Conservation (phyloP, 345 rosid species). For the Linum usitatissimum region DNA sequence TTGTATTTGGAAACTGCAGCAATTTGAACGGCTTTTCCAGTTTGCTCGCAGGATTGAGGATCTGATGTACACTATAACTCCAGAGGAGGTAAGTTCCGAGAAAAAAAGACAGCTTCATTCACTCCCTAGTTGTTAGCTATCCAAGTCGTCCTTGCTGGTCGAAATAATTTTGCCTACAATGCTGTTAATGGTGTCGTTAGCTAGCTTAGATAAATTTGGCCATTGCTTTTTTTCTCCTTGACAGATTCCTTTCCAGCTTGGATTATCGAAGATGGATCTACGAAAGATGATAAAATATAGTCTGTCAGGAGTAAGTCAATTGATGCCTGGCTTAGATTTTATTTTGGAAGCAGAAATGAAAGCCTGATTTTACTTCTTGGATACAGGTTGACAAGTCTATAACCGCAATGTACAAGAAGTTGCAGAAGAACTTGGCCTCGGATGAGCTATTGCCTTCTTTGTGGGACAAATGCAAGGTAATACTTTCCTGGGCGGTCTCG, state of each 20-base stretch:
- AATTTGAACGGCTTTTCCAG: conserved; percentile 91
- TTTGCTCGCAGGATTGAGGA: conserved; percentile 87
- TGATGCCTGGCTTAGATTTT: background rate
- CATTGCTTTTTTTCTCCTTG: conserved; percentile 14
- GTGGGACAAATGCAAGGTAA: conserved; percentile 99
- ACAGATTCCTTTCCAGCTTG: conserved; percentile 89
- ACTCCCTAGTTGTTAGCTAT: background rate
- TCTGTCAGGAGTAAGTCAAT: conserved; percentile 68
- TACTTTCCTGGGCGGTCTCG: too few species aligned
- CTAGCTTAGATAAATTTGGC: conserved; percentile 4
- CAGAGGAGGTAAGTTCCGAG: conserved; percentile 71
- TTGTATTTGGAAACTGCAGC: conserved; percentile 39
- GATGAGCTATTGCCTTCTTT: conserved; percentile 86
- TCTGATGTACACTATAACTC: conserved; percentile 82
- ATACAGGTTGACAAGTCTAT: conserved; percentile 82
- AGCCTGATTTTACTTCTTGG: conserved; percentile 3
- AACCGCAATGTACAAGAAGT: conserved; percentile 76
- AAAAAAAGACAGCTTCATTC: background rate
- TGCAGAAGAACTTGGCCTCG: conserved; percentile 90
- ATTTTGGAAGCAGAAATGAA: background rate
- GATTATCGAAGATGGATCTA: conserved; percentile 79
- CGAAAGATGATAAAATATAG: conserved; percentile 76
- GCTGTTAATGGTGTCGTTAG: background rate
- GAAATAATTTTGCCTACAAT: too few species aligned
- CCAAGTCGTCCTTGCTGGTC: too few species aligned